Conservation (phyloP, 2,329 filamentous ascomycete species). For the Elsinoe batatas region DNA sequence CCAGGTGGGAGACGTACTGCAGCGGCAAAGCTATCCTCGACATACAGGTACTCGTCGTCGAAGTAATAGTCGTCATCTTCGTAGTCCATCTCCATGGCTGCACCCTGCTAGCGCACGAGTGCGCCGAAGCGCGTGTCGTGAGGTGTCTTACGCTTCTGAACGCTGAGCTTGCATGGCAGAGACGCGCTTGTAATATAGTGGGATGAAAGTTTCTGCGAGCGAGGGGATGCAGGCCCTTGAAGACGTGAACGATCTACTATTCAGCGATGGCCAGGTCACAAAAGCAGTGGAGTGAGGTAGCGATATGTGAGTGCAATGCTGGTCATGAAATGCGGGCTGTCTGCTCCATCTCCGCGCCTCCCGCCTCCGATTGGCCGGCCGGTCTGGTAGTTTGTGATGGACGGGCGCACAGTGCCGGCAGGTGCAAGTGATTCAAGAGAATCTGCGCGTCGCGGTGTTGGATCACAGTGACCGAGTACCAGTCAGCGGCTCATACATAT, state of each 20-base stretch:
- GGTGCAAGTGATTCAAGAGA: too few species aligned
- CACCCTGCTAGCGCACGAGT: background rate
- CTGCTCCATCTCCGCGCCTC: background rate
- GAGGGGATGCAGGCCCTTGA: too few species aligned
- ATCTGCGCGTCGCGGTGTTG: too few species aligned
- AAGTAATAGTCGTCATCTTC: constrained; percentile 29
- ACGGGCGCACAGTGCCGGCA: too few species aligned
- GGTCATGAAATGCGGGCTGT: background rate
- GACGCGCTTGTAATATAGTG: background rate
- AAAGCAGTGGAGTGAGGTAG: too few species aligned
- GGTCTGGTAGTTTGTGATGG: background rate
- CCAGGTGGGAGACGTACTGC: constrained; percentile 24
- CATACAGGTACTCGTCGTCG: constrained; percentile 36
- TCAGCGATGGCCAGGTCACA: too few species aligned
- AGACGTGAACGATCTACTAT: too few species aligned
- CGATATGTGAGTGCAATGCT: background rate
- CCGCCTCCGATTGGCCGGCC: constrained; percentile 4
- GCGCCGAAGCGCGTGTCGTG: background rate
- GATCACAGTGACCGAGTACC: too few species aligned
- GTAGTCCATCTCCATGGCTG: constrained; percentile 30
- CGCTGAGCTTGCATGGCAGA: background rate
- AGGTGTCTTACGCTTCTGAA: background rate
- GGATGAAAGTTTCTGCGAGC: too few species aligned
- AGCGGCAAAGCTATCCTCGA: constrained; percentile 35
- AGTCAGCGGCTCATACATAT: too few species aligned